A percentile compares a stretch with the other conserved stretches of the same genome.
phyloP scores from a whole-genome alignment of 2,329 filamentous ascomycete genomes.

The Epichloe glyceriae region DNA sequence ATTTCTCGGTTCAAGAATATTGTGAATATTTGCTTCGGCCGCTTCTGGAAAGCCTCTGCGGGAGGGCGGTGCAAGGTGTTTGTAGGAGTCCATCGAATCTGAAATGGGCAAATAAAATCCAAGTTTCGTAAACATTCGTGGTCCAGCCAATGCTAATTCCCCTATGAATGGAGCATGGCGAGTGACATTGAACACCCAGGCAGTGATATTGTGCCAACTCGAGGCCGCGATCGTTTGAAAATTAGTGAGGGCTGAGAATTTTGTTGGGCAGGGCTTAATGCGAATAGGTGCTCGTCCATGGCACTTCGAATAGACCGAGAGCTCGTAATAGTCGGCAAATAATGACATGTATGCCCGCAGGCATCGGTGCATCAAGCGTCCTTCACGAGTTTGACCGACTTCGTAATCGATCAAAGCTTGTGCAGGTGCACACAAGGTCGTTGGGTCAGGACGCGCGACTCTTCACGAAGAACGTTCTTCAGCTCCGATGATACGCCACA shows the following conservation, averaged over 20 bases:
- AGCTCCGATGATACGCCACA: neutral
- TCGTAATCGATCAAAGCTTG: neutral
- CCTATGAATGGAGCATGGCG: conserved; percentile 51
- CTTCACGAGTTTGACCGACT: neutral
- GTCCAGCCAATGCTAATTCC: conserved; percentile 56
- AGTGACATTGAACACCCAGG: conserved; percentile 46
- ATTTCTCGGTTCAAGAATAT: conserved; percentile 17
- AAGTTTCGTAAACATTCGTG: conserved; percentile 55
- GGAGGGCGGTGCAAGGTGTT: conserved; percentile 11
- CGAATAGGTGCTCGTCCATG: conserved; percentile 2
- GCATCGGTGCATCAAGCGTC: neutral
- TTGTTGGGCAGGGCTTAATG: neutral
- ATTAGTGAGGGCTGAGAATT: conserved; percentile 10
- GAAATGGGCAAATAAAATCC: conserved; percentile 48
- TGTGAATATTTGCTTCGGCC: conserved; percentile 15
- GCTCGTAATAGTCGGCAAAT: neutral
- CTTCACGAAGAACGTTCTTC: neutral
- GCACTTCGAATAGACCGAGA: neutral
- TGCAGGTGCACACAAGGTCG: too few relatives aligned
- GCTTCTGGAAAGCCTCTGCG: conserved; percentile 11
- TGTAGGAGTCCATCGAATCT: conserved; percentile 47
- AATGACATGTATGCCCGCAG: neutral
- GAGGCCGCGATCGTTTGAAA: conserved; percentile 7
- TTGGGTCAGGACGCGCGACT: neutral
- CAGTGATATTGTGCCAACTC: conserved; percentile 40